These are phyloP conservation scores for Debaryomycetaceae sp. DNA, from an alignment of 1,139 yeast species.

Conservation along the genomic window DNA sequence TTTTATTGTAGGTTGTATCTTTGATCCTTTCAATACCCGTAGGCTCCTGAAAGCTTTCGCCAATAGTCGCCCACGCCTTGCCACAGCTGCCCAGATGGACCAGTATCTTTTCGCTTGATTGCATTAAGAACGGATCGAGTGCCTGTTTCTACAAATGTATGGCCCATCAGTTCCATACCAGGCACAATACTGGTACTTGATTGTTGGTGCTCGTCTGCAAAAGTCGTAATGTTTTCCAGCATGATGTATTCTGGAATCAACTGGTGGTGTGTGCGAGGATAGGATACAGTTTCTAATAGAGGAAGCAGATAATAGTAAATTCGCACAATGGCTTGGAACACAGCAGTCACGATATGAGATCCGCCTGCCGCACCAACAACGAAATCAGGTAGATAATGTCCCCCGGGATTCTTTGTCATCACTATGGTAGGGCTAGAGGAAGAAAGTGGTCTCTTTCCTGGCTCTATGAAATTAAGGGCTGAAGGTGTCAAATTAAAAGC, in stretches of 20 bases:
- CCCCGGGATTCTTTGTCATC: conserved; percentile 31
- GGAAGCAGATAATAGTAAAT: conserved; percentile 53
- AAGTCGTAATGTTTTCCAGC: conserved; percentile 50
- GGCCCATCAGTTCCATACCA: conserved; percentile 22
- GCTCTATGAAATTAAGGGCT: conserved; percentile 68
- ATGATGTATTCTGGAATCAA: conserved; percentile 67
- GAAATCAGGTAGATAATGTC: conserved; percentile 50
- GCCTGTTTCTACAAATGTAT: conserved; percentile 30
- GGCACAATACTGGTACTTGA: conserved; percentile 5
- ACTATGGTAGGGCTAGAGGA: conserved; percentile 79
- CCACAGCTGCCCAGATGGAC: conserved; percentile 12
- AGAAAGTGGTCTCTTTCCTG: conserved; percentile 79
- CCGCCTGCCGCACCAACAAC: conserved; percentile 96
- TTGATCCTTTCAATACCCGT: conserved; percentile 26
- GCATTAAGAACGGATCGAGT: conserved; percentile 45
- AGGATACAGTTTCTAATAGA: conserved; percentile 66
- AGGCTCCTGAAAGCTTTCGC: conserved; percentile 43
- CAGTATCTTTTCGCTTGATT: conserved; percentile 18
- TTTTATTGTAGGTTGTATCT: too few species aligned
- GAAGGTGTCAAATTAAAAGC: conserved; percentile 83
- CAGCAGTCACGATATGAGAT: conserved; percentile 79
- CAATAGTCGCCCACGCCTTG: conserved; percentile 46
- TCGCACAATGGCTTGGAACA: conserved; percentile 75
- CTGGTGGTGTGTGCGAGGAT: conserved; percentile 87
- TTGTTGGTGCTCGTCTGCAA: conserved; percentile 19